Base-by-base conservation (phyloP, 768 basidiomycete species). In the Trametes cubensis region DNA sequence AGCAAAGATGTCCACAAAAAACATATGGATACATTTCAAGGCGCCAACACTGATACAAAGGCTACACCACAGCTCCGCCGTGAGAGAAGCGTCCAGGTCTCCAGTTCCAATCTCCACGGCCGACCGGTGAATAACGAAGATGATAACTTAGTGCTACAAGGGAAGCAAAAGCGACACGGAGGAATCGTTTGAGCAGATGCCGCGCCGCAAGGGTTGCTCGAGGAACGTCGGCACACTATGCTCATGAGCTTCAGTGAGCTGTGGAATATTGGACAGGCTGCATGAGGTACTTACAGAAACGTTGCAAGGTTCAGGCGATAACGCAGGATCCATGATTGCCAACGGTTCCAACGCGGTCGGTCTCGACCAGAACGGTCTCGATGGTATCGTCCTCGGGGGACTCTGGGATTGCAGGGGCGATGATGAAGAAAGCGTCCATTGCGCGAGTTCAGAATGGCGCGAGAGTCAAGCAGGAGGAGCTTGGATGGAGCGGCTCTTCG, bases 371-470 rank as follows among this genome's bases (percentile, higher is more conserved):
- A 20, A 60, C 26, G 53, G 57, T 51, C 56, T 64, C 62, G 58
- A 47, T 34, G 28, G 58, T 52, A 11, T 49, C 17, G 25, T 55
- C 62, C 41, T 47, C 39, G 23, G 51, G 46, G 48, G 48, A 17
- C 25, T 49, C 50, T 38, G 65, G 65, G 46, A 66, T 50, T 47
- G 61, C 55, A 44, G 58, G 41, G 17, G 62, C 58, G 56, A 66
- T 61, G 53, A 50, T 58, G 56, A 66, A 66, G 59, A 65, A 61
- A 21, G 66, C 60, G 66, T 64, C 66, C 66, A 63, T 63, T 45
- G 47, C 40, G 41, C 11, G 46, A 58, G 25, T 15, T 15, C 4
- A 51, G 57, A 56, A 44, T 42, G 41, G 38, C 21, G 56, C 55
- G 44, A 54, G 45, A 20, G 49, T 52, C 34, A 63, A 63, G 62